A percentile compares a stretch with the other conserved stretches of the same genome.
Evolutionary conservation across 768 basidiomycete species (phyloP).

Genomic region (Psilocybe cubensis): DNA sequence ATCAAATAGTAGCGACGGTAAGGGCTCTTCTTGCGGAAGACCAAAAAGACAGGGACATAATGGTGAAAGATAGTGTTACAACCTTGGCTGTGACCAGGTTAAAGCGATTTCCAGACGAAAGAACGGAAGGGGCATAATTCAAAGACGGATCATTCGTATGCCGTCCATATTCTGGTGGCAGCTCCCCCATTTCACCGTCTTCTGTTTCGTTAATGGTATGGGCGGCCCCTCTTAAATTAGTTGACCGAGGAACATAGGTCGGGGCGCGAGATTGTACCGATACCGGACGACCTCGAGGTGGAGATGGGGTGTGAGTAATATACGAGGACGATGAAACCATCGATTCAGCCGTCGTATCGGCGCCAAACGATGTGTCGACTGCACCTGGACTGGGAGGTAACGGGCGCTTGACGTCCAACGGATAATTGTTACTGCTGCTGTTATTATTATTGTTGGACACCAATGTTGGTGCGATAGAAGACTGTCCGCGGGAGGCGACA

Average conservation of each 20-base stretch:
- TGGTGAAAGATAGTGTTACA: not conserved
- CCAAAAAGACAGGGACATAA: not conserved
- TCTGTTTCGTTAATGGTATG: slow-evolving; percentile 10
- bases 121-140: slow-evolving; percentile 24
- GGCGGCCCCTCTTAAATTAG: slow-evolving; percentile 14
- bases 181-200: slow-evolving; percentile 8
- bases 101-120: slow-evolving; percentile 25
- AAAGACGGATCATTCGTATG: slow-evolving; percentile 21
- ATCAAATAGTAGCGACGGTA: not conserved
- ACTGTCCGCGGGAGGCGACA: slow-evolving; percentile 2
- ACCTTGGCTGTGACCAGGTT: not conserved
- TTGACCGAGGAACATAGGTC: slow-evolving; percentile 20
- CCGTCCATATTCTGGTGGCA: slow-evolving; percentile 24
- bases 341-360: not conserved
- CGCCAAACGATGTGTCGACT: slow-evolving; percentile 5
- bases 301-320: not conserved
- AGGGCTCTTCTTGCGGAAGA: not conserved
- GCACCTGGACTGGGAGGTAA: slow-evolving; percentile 6
- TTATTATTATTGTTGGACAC: too few species aligned
- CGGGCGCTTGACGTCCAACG: slow-evolving; percentile 14
- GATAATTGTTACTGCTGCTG: slow-evolving; percentile 5
- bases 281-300: slow-evolving; percentile 8
- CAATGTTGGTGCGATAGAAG: not conserved
- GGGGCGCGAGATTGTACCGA: slow-evolving; percentile 22
- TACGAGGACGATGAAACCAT: slow-evolving; percentile 17